These are phyloP conservation scores for Hanseniaspora uvarum DNA, from an alignment of 1,139 yeast genomes.

Conservation along the genomic window DNA sequence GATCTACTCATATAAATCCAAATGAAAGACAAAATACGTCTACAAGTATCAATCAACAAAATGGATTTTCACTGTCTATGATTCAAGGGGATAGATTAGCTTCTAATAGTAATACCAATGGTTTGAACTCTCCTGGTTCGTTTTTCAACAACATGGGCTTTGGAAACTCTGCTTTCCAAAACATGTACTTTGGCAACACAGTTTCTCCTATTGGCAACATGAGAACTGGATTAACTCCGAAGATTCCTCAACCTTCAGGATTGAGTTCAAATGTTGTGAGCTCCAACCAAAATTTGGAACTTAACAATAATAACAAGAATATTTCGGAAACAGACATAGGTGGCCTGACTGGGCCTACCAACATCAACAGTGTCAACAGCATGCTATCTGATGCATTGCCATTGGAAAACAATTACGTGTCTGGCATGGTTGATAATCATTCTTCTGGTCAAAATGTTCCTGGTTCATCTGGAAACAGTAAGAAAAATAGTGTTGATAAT, in stretches of 20 bases:
- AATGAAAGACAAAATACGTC: conserved; percentile 6
- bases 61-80: not conserved
- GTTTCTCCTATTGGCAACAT: conserved; percentile 33
- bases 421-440: not conserved
- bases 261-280: not conserved
- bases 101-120: not conserved
- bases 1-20: not conserved
- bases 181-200: conserved; percentile 62
- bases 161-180: conserved; percentile 33
- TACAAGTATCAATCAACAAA: not conserved
- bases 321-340: conserved; percentile 1
- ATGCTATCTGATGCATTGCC: not conserved
- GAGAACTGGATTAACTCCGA: conserved; percentile 56
- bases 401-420: not conserved
- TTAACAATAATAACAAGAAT: not conserved
- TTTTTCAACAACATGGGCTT: conserved; percentile 18
- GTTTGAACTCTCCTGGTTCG: conserved; percentile 17
- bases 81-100: conserved; percentile 5
- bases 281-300: not conserved
- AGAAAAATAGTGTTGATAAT: not conserved
- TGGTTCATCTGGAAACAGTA: not conserved
- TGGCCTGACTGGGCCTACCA: conserved; percentile 16
- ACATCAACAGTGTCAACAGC: conserved; percentile 13
- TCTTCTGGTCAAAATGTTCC: not conserved
- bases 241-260: conserved; percentile 22